Conservation (phyloP, 495 filamentous ascomycete genomes). For the Sordaria brevicollis region DNA sequence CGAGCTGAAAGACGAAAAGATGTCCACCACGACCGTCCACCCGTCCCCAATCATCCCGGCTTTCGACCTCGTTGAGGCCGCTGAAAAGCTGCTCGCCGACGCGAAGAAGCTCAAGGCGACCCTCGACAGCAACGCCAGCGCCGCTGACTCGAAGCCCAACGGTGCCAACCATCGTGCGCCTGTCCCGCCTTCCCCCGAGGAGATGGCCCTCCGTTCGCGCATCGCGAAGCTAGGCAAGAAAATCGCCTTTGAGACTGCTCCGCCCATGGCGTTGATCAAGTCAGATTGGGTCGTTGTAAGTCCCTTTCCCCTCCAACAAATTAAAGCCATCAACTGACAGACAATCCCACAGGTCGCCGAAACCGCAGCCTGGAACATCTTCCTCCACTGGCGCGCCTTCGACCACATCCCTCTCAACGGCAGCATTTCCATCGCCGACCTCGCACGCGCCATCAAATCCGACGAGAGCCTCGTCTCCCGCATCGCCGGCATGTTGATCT, state of each 20-base stretch:
- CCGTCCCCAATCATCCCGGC: neutral
- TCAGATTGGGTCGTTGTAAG: slow-evolving; percentile 16
- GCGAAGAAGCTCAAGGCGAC: slow-evolving; percentile 9
- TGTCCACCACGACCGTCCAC: neutral
- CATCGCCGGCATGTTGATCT: slow-evolving; percentile 10
- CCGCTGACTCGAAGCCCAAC: neutral
- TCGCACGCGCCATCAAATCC: slow-evolving; percentile 12
- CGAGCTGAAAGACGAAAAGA: neutral
- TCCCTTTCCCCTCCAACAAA: neutral
- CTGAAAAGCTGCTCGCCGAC: slow-evolving; percentile 13
- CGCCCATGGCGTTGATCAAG: slow-evolving; percentile 12
- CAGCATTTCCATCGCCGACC: slow-evolving; percentile 16
- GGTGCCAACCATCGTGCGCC: neutral
- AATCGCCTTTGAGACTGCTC: slow-evolving; percentile 12
- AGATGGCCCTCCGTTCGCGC: neutral
- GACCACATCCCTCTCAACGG: slow-evolving; percentile 20
- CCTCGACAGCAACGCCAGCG: neutral
- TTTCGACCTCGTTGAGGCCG: slow-evolving; percentile 17
- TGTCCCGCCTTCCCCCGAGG: neutral
- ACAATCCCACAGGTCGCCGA: slow-evolving; percentile 7
- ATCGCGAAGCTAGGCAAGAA: slow-evolving; percentile 13
- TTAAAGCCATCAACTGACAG: neutral
- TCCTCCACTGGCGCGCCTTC: slow-evolving; percentile 23
- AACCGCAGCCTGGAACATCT: slow-evolving; percentile 14
- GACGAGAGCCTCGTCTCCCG: slow-evolving; percentile 18